Conservation (phyloP, 306 rosid species). For the Trichosanthes cucumerina region DNA sequence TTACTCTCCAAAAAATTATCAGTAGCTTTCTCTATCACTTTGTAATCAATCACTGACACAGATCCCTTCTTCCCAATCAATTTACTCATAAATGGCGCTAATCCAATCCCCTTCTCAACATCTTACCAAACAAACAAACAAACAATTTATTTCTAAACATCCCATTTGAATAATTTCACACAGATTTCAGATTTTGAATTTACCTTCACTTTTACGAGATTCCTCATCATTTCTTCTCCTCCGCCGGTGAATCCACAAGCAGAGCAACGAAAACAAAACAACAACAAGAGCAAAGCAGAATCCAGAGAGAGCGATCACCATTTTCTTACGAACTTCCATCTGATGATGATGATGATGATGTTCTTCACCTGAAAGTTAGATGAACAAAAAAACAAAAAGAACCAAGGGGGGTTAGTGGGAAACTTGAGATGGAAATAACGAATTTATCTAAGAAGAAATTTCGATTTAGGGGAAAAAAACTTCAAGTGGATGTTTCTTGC, state of each 20-base stretch:
- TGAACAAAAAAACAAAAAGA: not conserved
- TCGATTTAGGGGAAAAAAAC: not conserved
- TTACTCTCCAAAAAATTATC: constrained; percentile 48
- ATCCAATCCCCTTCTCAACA: constrained; percentile 47
- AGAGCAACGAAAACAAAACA: constrained; percentile 30
- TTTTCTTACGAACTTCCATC: constrained; percentile 42
- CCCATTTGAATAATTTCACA: not conserved
- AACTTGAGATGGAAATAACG: no score
- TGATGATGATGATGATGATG: constrained; percentile 10
- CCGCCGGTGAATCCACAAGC: constrained; percentile 43
- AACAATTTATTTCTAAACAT: not conserved
- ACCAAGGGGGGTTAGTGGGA: not conserved
- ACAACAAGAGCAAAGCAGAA: constrained; percentile 35
- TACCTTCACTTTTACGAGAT: not conserved
- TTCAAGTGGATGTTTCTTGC: not conserved
- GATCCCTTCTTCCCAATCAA: constrained; percentile 47
- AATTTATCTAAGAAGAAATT: not conserved
- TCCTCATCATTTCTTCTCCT: not conserved
- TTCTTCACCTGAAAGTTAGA: constrained; percentile 11
- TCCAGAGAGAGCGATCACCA: constrained; percentile 30
- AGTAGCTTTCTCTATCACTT: constrained; percentile 54
- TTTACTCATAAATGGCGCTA: constrained; percentile 20
- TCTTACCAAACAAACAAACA: constrained; percentile 20
- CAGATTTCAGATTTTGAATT: not conserved
- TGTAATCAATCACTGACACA: constrained; percentile 52